Evolutionary conservation across 73 alveolate species (phyloP), one percentile per base, ranked within the genome.

Genomic region (Strombidium stylifer): DNA sequence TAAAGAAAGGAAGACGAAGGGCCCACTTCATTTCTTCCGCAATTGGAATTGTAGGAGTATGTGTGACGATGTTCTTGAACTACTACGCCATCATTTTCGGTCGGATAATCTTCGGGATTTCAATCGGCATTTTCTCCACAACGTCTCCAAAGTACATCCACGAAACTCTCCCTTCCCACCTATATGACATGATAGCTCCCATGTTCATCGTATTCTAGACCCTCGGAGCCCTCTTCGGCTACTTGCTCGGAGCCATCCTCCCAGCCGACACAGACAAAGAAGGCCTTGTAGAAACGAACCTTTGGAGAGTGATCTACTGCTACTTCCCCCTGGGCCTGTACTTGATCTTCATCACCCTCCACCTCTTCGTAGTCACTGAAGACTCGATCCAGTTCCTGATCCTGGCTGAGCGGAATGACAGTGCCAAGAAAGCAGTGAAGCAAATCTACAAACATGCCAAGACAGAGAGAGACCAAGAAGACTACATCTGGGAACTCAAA

Each of bases 221-320:
- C 16, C 34, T 60, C 5, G 75, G 75, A 2, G 21, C 37, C 24
- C n/a, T 60, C 4, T 2, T 60, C 3, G 61, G 49, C 3, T 16
- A 24, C 48, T 8, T 35, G 8, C 19, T 60, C 50, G 75, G 75
- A 3, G 59, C 26, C 36, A 49, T 42, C 12, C 30, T 60, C 6
- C 75, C 60, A 2, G 49, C n/a, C 4, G 75, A 60, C 10, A 10
- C 18, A 23, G 61, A 60, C n/a, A 41, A 26, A 11, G 46, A 18
- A 24, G 75, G 24, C 7, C 28, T 23, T 2, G 24, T 32, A 19
- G 32, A 60, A 14, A 28, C 37, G 18, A 7, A 16, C 11, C 23
- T 41, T 19, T 60, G 75, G 75, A 60, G 75, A 25, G 47, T 39
- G n/a, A 39, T 60, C 8, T 40, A 39, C 41, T 59, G 75, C n/a